phyloP scores from a whole-genome alignment of 306 rosid genomes.

The Nissolia schottii region DNA sequence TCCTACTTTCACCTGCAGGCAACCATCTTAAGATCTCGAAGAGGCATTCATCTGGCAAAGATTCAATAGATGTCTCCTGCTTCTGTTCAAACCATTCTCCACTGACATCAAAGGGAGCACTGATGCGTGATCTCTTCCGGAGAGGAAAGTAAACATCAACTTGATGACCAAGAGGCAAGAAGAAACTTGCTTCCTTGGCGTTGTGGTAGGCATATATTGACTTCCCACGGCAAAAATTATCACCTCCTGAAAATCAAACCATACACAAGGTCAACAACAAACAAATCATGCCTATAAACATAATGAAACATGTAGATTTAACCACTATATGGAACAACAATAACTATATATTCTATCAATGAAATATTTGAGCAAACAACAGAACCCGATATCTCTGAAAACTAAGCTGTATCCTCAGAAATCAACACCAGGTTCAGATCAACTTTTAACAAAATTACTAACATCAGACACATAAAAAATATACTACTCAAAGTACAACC shows the following conservation, averaged over 20 bases:
- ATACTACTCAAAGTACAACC: neutral
- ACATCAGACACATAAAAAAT: neutral
- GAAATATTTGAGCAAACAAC: neutral
- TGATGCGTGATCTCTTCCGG: slow-evolving; percentile 79
- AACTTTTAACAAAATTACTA: neutral
- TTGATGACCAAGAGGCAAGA: slow-evolving; percentile 61
- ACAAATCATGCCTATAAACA: neutral
- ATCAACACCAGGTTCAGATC: neutral
- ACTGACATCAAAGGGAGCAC: slow-evolving; percentile 55
- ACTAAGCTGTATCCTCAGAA: neutral
- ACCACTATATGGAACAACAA: neutral
- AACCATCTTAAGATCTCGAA: slow-evolving; percentile 90
- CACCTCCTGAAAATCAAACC: slow-evolving; percentile 53
- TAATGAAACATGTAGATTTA: neutral
- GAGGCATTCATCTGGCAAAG: slow-evolving; percentile 88
- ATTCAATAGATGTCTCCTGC: slow-evolving; percentile 61
- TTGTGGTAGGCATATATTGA: slow-evolving; percentile 49
- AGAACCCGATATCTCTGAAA: neutral
- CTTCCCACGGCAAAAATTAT: slow-evolving; percentile 69
- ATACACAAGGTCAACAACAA: slow-evolving; percentile 14
- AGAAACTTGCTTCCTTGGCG: slow-evolving; percentile 73
- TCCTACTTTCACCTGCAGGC: slow-evolving; percentile 74
- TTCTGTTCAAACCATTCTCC: slow-evolving; percentile 56
- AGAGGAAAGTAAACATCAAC: slow-evolving; percentile 78
- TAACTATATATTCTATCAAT: neutral